These are phyloP conservation scores for Artemisia annua DNA, from an alignment of 129 eudicot species.

Conservation along the genomic window DNA sequence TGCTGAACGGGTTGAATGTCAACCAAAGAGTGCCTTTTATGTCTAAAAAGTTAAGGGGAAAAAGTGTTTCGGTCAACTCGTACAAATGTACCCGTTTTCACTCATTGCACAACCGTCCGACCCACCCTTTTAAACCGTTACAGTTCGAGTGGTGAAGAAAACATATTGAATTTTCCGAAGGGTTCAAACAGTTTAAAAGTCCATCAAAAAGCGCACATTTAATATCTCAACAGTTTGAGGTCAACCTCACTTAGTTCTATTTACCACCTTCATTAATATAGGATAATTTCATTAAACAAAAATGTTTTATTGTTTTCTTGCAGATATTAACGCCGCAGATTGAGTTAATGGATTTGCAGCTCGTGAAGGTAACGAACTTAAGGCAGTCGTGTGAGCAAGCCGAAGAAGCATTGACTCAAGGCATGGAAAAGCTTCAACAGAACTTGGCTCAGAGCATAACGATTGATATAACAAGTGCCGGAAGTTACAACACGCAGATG, in stretches of 20 bases:
- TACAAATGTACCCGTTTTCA: too few relatives aligned
- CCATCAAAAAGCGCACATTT: too few relatives aligned
- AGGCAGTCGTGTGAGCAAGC: constrained; percentile 80
- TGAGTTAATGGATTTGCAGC: constrained; percentile 63
- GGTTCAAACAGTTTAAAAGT: too few relatives aligned
- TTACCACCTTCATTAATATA: too few relatives aligned
- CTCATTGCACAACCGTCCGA: too few relatives aligned
- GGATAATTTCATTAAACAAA: not conserved
- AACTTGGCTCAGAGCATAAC: constrained; percentile 67
- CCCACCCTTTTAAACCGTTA: too few relatives aligned
- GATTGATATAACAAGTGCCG: constrained; percentile 34
- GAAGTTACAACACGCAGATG: constrained; percentile 53
- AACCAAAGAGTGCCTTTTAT: not conserved
- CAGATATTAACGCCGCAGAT: constrained; percentile 77
- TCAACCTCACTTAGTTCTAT: too few relatives aligned
- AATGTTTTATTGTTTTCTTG: not conserved
- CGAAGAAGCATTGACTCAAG: constrained; percentile 89
- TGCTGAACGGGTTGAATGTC: not conserved
- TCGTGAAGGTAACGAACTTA: constrained; percentile 40
- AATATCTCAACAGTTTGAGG: too few relatives aligned
- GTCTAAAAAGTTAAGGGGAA: too few relatives aligned
- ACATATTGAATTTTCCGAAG: too few relatives aligned
- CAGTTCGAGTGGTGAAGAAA: too few relatives aligned
- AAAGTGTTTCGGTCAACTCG: too few relatives aligned
- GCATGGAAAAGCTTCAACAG: constrained; percentile 85